phyloP scores from a whole-genome alignment of 2,329 filamentous ascomycete genomes.

The Clarireedia homoeocarpa region DNA sequence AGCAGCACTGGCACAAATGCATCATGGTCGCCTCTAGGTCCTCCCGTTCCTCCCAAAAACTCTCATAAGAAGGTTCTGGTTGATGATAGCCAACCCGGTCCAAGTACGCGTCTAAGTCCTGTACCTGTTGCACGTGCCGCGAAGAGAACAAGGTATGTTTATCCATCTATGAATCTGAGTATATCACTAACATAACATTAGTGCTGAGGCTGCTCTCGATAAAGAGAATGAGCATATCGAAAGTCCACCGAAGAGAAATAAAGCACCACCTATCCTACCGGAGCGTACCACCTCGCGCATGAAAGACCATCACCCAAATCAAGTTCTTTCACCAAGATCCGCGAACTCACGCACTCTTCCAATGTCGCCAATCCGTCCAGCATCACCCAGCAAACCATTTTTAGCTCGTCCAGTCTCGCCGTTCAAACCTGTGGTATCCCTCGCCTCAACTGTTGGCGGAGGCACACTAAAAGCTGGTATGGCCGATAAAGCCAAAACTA shows the following conservation, averaged over 20 bases:
- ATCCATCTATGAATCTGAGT: conserved; percentile 2
- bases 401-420: conserved; percentile 54
- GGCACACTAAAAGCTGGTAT: conserved; percentile 44
- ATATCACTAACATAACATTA: conserved; percentile 28
- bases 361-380: conserved; percentile 22
- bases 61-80: conserved; percentile 22
- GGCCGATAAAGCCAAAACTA: conserved; percentile 53
- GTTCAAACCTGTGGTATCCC: conserved; percentile 41
- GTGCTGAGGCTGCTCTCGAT: conserved; percentile 56
- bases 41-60: conserved; percentile 13
- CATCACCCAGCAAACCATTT: conserved; percentile 49
- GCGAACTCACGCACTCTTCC: conserved; percentile 58
- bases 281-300: conserved; percentile 34
- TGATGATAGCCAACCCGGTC: conserved; percentile 16
- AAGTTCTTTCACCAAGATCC: conserved; percentile 74
- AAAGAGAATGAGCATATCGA: conserved; percentile 68
- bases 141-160: conserved; percentile 46
- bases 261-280: conserved; percentile 28
- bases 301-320: conserved; percentile 37
- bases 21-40: conserved; percentile 7
- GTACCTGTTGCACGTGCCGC: conserved; percentile 27
- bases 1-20: conserved; percentile 11
- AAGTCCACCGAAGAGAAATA: conserved; percentile 60
- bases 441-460: conserved; percentile 28
- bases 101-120: conserved; percentile 20